A percentile compares a stretch with the other conserved stretches of the same genome.
Conservation (phyloP, 2,329 filamentous ascomycete species). For the Thermoascus crustaceus region DNA sequence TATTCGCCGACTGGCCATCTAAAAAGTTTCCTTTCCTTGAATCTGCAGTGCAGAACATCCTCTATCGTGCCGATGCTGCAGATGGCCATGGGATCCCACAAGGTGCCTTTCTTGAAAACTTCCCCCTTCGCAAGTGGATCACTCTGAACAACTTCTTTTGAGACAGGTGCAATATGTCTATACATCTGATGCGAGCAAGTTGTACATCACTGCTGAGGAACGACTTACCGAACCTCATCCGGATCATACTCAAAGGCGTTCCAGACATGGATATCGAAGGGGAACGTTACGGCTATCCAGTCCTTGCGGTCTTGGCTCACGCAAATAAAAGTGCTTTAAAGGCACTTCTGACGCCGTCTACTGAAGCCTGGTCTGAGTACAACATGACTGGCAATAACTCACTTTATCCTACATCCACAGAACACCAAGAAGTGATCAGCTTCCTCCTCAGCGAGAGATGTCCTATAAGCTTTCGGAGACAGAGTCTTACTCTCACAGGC, state of each 20-base stretch:
- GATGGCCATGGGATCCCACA: conserved; percentile 12
- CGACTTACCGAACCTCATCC: conserved; percentile 15
- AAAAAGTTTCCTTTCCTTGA: conserved; percentile 37
- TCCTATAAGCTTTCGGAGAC: too few relatives aligned
- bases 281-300: conserved; percentile 15
- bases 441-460: too few relatives aligned
- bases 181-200: conserved; percentile 13
- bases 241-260: conserved; percentile 21
- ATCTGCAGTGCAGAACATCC: conserved; percentile 20
- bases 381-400: too few relatives aligned
- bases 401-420: too few relatives aligned
- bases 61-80: conserved; percentile 21
- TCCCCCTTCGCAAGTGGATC: conserved; percentile 24
- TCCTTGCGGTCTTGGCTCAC: too few relatives aligned
- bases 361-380: too few relatives aligned
- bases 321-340: too few relatives aligned
- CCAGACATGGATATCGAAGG: conserved; percentile 15
- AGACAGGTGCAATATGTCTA: conserved; percentile 23
- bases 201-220: conserved; percentile 13
- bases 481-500: too few relatives aligned
- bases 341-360: too few relatives aligned
- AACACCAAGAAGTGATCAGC: too few relatives aligned
- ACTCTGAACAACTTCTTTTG: conserved; percentile 24
- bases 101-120: conserved; percentile 15
- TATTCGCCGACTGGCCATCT: conserved; percentile 12